Evolutionary conservation across 2,329 filamentous ascomycete genomes (phyloP), one percentile per base, ranked within the genome.

Genomic region (Dactylonectria macrodidyma): DNA sequence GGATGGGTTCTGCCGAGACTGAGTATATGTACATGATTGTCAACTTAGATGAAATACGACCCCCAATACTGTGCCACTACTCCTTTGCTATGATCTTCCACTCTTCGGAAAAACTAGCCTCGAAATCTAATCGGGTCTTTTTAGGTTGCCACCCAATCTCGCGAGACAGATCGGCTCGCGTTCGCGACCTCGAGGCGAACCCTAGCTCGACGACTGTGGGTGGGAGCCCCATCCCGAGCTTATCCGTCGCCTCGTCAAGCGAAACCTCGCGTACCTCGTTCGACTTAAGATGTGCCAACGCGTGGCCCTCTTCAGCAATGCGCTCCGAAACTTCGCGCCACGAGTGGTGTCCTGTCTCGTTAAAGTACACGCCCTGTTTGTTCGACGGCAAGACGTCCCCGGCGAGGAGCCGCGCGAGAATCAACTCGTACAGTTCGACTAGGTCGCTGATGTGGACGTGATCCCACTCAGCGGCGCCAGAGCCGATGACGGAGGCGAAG

Each of bases 381-480:
- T 81, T 82, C 3, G 55, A 73, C 1, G 80, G 82, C 11, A 83
- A 68, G 3, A 74, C 68, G 12, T 78, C 71, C 1, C 76, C 76
- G 1, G 74, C 73, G 6, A 84, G 62, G 1, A 81, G 74, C 10
- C 77, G 77, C 9, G 64, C 44, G 0, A 85, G 67, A 0, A 85
- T 48, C 1, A 83, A 61, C 50, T 80, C 78, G 70, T 84, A 87
- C 2, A 87, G 68, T 0, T 75, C 72, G 0, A 79, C 80, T 7
- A 86, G 76, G 68, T 87, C 84, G 3, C 74, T 73, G 3, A 87
- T 77, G 54, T 87, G 84, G 3, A 87, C 81, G 64, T 84, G 78
- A 48, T 84, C 82, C 78, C 81, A 84, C 2, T 78, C 72, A 0
- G 73, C 79, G 0, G 74, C 66, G 1, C 84, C 84, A 0, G 79